Percentiles rank a stretch among this genome's conserved stretches.
phyloP scores from a whole-genome alignment of 352 stramenopile genomes.

The Pythium chondricola region DNA sequence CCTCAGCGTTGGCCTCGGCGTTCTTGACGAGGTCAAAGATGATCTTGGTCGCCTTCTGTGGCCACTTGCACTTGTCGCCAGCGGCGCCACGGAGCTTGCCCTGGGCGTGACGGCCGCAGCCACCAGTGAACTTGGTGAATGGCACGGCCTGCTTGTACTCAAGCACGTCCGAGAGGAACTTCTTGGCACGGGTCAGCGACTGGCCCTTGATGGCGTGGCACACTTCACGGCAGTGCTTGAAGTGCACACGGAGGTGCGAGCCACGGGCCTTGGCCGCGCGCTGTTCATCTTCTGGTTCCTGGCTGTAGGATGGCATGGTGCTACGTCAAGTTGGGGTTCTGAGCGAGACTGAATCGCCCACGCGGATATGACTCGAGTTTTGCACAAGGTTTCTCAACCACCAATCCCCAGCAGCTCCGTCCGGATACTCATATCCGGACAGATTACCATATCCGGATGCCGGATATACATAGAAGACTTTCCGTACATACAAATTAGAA shows the following conservation, averaged over 20 bases:
- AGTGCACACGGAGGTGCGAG: constrained; percentile 98
- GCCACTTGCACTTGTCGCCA: constrained; percentile 97
- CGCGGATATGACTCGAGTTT: not conserved
- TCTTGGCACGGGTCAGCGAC: constrained; percentile 93
- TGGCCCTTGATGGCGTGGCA: constrained; percentile 97
- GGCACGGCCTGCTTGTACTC: constrained; percentile 97
- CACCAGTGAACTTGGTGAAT: constrained; percentile 98
- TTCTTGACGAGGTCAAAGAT: constrained; percentile 98
- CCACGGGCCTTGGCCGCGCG: constrained; percentile 92
- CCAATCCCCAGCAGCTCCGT: constrained; percentile 34
- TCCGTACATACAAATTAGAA: constrained; percentile 17
- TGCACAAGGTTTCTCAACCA: constrained; percentile 39
- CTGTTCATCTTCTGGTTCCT: constrained; percentile 87
- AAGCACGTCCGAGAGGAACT: constrained; percentile 95
- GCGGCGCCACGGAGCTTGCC: constrained; percentile 93
- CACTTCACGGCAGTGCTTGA: constrained; percentile 99
- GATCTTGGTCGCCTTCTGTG: constrained; percentile 98
- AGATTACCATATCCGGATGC: constrained; percentile 14
- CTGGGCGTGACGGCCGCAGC: constrained; percentile 96
- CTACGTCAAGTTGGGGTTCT: constrained; percentile 74
- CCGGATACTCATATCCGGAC: constrained; percentile 19
- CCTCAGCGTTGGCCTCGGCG: constrained; percentile 97
- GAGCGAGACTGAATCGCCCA: constrained; percentile 20
- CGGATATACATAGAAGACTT: constrained; percentile 2
- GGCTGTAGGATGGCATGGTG: constrained; percentile 85